Evolutionary conservation across 495 filamentous ascomycete genomes (phyloP).

Genomic region (Podospora pseudocomata): DNA sequence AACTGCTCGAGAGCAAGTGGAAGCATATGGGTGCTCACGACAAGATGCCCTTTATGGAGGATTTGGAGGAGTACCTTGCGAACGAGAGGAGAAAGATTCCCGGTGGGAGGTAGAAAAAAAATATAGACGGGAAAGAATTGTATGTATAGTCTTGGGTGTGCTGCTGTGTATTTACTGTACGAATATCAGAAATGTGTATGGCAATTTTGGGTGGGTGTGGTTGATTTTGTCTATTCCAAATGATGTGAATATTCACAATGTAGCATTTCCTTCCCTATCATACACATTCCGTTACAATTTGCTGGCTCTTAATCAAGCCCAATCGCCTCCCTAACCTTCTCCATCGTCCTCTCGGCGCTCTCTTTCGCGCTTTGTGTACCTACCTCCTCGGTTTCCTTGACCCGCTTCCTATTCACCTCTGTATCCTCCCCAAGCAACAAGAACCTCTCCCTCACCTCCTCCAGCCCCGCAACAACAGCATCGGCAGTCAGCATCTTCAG

Average conservation of each 20-base stretch:
- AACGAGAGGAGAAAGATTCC: constrained; percentile 44
- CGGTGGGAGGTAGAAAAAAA: constrained; percentile 23
- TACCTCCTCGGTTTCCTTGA: constrained; percentile 57
- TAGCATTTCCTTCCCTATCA: neutral
- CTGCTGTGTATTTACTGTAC: constrained; percentile 7
- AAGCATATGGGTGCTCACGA: constrained; percentile 59
- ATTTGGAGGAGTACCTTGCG: constrained; percentile 54
- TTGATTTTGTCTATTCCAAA: too few species aligned
- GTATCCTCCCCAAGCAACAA: constrained; percentile 47
- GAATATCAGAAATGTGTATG: constrained; percentile 4
- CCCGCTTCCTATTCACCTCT: constrained; percentile 24
- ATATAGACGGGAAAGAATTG: constrained; percentile 16
- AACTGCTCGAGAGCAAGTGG: constrained; percentile 60
- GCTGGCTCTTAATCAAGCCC: constrained; percentile 44
- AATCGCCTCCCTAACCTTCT: constrained; percentile 54
- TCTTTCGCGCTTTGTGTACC: constrained; percentile 58
- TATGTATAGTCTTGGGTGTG: constrained; percentile 11
- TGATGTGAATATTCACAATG: too few species aligned
- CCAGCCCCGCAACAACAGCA: constrained; percentile 53
- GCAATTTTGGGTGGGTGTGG: neutral
- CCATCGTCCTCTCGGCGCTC: constrained; percentile 68
- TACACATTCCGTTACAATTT: neutral
- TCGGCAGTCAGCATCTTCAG: constrained; percentile 64
- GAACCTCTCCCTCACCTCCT: constrained; percentile 60
- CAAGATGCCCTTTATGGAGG: constrained; percentile 46